Conservation (phyloP, 805 yeast genomes). For the Torulaspora maleeae region DNA sequence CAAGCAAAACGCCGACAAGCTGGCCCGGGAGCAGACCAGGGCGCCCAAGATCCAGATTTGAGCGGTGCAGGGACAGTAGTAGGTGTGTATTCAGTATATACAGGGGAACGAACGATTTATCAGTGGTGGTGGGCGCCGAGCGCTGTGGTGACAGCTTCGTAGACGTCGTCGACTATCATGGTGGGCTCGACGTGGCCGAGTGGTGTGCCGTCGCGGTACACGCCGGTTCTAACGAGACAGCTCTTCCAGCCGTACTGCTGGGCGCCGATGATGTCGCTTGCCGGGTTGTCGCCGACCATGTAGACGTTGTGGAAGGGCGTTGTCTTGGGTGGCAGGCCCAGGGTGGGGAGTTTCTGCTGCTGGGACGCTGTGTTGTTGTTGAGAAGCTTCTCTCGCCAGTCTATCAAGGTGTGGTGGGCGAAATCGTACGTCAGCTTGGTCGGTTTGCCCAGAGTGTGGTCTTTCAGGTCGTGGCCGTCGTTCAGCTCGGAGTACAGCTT, state of each 20-base stretch:
- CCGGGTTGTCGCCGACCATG: constrained; percentile 98
- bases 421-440: constrained; percentile 71
- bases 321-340: constrained; percentile 40
- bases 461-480: constrained; percentile 44
- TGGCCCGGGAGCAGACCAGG: constrained; percentile 81
- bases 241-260: constrained; percentile 84
- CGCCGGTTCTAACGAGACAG: constrained; percentile 82
- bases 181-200: constrained; percentile 44
- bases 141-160: constrained; percentile 43
- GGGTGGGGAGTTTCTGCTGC: constrained; percentile 40
- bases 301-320: constrained; percentile 59
- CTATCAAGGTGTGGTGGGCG: constrained; percentile 66
- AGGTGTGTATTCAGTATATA: neutral
- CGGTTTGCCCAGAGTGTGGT: constrained; percentile 77
- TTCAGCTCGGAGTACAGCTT: constrained; percentile 52
- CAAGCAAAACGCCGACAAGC: constrained; percentile 76
- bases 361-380: constrained; percentile 11
- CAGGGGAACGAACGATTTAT: constrained; percentile 2
- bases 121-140: constrained; percentile 12
- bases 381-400: constrained; percentile 43
- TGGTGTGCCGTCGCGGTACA: constrained; percentile 56
- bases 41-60: constrained; percentile 47
- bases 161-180: constrained; percentile 46
- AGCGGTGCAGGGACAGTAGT: constrained; percentile 1
- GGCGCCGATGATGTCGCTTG: constrained; percentile 87